These are phyloP conservation scores for Rhododendron molle DNA, from an alignment of 148 eudicot genomes.

Conservation along the genomic window DNA sequence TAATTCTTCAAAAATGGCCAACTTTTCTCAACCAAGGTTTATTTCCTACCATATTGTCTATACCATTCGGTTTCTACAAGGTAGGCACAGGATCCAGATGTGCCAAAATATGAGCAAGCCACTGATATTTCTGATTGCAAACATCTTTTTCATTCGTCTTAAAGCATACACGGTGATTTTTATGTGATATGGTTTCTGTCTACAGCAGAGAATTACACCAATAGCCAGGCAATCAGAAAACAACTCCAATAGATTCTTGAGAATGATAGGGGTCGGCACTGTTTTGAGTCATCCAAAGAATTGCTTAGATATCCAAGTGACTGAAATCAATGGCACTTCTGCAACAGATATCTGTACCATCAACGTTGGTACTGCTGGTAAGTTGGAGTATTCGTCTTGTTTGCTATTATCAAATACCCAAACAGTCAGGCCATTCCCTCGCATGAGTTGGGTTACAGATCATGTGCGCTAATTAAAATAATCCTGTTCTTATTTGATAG, in stretches of 20 bases:
- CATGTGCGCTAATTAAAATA: too few species aligned
- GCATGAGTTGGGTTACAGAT: too few species aligned
- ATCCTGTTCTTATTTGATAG: too few species aligned
- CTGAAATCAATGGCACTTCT: conserved; percentile 40
- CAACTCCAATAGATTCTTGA: conserved; percentile 32
- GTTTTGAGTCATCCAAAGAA: conserved; percentile 18
- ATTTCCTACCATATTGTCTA: background rate
- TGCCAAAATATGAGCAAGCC: background rate
- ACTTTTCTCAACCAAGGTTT: conserved; percentile 5
- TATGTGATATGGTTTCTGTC: conserved; percentile 25
- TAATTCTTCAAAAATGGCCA: background rate
- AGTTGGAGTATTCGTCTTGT: conserved; percentile 18
- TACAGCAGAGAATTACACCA: conserved; percentile 37
- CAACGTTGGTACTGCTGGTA: conserved; percentile 51
- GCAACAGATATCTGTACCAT: conserved; percentile 53
- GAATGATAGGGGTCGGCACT: conserved; percentile 41
- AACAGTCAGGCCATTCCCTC: too few species aligned
- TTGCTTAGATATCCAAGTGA: conserved; percentile 44
- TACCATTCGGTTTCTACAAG: conserved; percentile 7
- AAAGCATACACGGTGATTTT: background rate
- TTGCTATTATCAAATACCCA: background rate
- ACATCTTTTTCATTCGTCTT: background rate
- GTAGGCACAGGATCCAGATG: conserved; percentile 3
- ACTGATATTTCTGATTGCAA: background rate
- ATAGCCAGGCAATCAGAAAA: conserved; percentile 24